phyloP scores from a whole-genome alignment of 2,329 filamentous ascomycete genomes.

The Stachybotrys echinatus region DNA sequence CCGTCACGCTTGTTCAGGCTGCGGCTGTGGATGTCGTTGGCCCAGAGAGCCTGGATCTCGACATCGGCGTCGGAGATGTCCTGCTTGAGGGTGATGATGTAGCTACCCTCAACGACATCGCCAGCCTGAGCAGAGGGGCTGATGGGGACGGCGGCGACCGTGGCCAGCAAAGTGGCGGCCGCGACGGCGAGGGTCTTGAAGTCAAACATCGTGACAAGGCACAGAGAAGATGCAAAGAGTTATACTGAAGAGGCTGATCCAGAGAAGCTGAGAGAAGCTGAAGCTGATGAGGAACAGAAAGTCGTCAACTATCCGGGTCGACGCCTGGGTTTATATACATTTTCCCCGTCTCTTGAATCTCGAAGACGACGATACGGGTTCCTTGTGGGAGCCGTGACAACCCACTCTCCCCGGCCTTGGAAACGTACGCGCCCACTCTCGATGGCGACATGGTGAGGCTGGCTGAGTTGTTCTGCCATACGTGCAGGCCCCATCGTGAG shows the following conservation, averaged over 20 bases:
- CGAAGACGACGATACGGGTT: too few species aligned
- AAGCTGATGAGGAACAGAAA: background rate
- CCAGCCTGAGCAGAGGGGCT: conserved; percentile 14
- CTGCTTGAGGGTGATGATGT: conserved; percentile 58
- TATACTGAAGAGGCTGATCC: background rate
- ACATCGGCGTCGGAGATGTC: conserved; percentile 38
- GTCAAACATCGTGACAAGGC: conserved; percentile 19
- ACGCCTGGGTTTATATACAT: background rate
- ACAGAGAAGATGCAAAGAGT: background rate
- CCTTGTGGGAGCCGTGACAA: background rate
- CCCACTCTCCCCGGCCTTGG: background rate
- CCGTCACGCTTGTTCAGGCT: conserved; percentile 41
- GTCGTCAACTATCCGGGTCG: background rate
- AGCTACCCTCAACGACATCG: conserved; percentile 34
- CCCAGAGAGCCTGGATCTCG: conserved; percentile 39
- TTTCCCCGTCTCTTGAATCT: background rate
- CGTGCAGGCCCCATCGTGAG: background rate
- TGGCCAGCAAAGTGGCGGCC: conserved; percentile 16
- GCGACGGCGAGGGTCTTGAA: conserved; percentile 19
- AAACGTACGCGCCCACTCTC: background rate
- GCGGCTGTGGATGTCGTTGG: conserved; percentile 49
- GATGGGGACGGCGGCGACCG: conserved; percentile 12
- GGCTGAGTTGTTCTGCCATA: background rate
- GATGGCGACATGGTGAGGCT: background rate
- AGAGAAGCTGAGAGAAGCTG: background rate